Conservation (phyloP, 768 basidiomycete genomes). For the Pulveroboletus sp. region DNA sequence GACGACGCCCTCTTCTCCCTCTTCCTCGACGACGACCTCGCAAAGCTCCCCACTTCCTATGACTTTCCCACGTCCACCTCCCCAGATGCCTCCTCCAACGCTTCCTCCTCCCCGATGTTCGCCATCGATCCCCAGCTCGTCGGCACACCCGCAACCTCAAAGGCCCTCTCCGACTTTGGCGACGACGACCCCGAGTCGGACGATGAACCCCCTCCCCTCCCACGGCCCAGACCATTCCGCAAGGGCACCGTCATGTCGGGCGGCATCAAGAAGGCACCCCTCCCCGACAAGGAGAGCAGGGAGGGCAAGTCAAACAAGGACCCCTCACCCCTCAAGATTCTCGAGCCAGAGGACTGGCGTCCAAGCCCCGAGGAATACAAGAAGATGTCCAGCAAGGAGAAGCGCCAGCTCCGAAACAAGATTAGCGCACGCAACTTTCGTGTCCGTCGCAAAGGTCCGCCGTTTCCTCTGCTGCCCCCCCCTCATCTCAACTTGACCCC, state of each 20-base stretch:
- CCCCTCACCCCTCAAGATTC: constrained; percentile 18
- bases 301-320: constrained; percentile 27
- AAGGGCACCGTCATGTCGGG: constrained; percentile 70
- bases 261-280: constrained; percentile 61
- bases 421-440: constrained; percentile 93
- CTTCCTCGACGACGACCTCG: constrained; percentile 42
- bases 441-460: constrained; percentile 83
- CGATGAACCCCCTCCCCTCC: constrained; percentile 24
- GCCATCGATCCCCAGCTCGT: constrained; percentile 77
- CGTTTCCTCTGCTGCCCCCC: background rate
- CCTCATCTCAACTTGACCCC: background rate
- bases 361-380: constrained; percentile 90
- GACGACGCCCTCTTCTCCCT: constrained; percentile 40
- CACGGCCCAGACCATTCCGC: constrained; percentile 47
- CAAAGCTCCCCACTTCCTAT: constrained; percentile 26
- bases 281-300: constrained; percentile 33
- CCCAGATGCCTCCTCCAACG: constrained; percentile 16
- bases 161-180: constrained; percentile 39
- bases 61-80: constrained; percentile 27
- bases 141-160: constrained; percentile 51
- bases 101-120: constrained; percentile 30
- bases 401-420: constrained; percentile 94
- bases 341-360: constrained; percentile 68
- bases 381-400: constrained; percentile 94
- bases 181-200: constrained; percentile 36